Percentiles rank a stretch among this genome's conserved stretches.
phyloP scores from a whole-genome alignment of 2,329 filamentous ascomycete genomes.

The Aspergillus sp. region DNA sequence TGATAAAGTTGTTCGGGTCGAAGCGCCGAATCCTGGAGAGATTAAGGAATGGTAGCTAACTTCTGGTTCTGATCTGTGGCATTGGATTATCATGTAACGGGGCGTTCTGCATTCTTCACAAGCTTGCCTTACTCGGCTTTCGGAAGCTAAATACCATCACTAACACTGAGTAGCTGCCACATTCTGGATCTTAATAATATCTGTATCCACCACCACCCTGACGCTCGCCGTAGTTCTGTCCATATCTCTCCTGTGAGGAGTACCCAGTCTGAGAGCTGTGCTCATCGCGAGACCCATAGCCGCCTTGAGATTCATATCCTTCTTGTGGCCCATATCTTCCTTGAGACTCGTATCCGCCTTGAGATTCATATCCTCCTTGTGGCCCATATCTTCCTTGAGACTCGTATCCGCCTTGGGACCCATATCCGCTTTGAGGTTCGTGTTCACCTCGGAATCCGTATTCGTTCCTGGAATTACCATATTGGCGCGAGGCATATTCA shows the following conservation, averaged over 20 bases:
- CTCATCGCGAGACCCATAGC: constrained; percentile 11
- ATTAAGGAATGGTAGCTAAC: constrained; percentile 45
- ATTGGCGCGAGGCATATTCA: not conserved
- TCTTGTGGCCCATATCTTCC: not conserved
- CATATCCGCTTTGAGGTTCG: not conserved
- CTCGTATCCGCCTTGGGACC: not conserved
- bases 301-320: not conserved
- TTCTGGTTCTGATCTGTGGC: not conserved
- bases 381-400: not conserved
- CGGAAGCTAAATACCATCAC: not conserved
- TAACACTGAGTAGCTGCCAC: not conserved
- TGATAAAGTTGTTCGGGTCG: constrained; percentile 63
- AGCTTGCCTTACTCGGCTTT: not conserved
- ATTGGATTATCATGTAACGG: not conserved
- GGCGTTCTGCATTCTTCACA: not conserved
- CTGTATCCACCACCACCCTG: constrained; percentile 20
- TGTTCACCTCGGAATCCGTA: not conserved
- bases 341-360: not conserved
- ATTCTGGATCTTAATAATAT: constrained; percentile 18
- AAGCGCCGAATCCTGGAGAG: constrained; percentile 51
- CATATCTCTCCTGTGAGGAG: not conserved
- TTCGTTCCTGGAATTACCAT: not conserved
- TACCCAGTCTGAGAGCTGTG: constrained; percentile 22
- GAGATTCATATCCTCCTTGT: not conserved
- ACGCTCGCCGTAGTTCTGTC: constrained; percentile 14